A percentile compares a stretch with the other conserved stretches of the same genome.
phyloP scores from a whole-genome alignment of 306 rosid genomes.

The Cotoneaster glaucophyllus region DNA sequence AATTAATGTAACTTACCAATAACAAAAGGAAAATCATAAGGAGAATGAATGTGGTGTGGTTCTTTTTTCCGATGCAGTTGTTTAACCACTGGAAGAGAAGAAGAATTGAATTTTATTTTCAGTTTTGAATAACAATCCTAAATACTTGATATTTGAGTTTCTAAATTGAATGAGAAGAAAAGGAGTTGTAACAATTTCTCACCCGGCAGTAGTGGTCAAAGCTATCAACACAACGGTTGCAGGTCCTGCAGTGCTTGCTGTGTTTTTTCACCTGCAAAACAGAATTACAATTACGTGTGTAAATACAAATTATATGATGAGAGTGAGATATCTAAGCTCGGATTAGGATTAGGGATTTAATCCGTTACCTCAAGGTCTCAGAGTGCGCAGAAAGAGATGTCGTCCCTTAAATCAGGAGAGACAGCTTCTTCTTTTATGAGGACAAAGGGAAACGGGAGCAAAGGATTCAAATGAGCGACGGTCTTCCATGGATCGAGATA shows the following conservation, averaged over 20 bases:
- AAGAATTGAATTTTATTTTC: neutral
- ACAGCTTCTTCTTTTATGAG: conserved; percentile 62
- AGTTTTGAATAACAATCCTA: neutral
- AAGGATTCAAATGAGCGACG: conserved; percentile 52
- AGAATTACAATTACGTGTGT: neutral
- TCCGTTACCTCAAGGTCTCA: conserved; percentile 64
- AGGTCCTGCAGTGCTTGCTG: conserved; percentile 92
- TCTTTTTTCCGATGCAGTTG: conserved; percentile 90
- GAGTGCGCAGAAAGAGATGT: conserved; percentile 70
- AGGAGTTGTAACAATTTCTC: neutral
- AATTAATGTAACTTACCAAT: conserved; percentile 41
- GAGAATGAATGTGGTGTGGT: conserved; percentile 84
- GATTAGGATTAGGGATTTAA: neutral
- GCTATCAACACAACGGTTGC: conserved; percentile 93
- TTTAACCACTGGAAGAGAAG: conserved; percentile 68
- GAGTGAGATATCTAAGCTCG: neutral
- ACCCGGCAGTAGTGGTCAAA: conserved; percentile 99
- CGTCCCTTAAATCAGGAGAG: conserved; percentile 54
- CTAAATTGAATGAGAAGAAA: neutral
- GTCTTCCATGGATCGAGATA: conserved; percentile 48
- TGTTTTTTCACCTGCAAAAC: conserved; percentile 61
- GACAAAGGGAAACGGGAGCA: conserved; percentile 74
- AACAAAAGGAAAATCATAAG: conserved; percentile 68
- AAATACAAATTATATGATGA: neutral
- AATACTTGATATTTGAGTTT: neutral